A percentile compares a stretch with the other conserved stretches of the same genome.
Evolutionary conservation across 2,329 filamentous ascomycete species (phyloP).

Genomic region (Aureobasidium subglaciale): DNA sequence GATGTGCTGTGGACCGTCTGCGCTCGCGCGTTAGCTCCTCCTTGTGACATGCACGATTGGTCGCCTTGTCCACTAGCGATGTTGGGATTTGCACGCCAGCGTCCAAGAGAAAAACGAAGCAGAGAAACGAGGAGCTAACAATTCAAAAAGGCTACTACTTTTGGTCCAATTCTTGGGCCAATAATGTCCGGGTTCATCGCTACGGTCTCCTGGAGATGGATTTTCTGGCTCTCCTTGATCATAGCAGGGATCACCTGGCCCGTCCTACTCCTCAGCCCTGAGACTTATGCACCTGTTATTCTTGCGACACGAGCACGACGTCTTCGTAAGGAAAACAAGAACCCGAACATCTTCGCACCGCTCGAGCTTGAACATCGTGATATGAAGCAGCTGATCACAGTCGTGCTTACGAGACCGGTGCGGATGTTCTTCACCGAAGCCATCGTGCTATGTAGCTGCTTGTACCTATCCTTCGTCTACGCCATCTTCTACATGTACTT

Average conservation of each 20-base stretch:
- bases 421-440: slow-evolving; percentile 69
- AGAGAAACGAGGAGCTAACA: not conserved
- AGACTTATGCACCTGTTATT: slow-evolving; percentile 41
- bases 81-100: not conserved
- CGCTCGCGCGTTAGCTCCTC: not conserved
- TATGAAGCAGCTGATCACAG: slow-evolving; percentile 53
- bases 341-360: slow-evolving; percentile 49
- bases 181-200: slow-evolving; percentile 58
- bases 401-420: slow-evolving; percentile 64
- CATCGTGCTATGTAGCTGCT: slow-evolving; percentile 64
- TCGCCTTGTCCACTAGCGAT: not conserved
- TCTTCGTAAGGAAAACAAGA: slow-evolving; percentile 50
- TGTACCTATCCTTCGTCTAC: slow-evolving; percentile 59
- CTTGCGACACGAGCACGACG: slow-evolving; percentile 46
- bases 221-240: slow-evolving; percentile 64
- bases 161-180: slow-evolving; percentile 60
- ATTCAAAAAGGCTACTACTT: slow-evolving; percentile 42
- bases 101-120: not conserved
- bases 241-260: slow-evolving; percentile 57
- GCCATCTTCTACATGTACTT: slow-evolving; percentile 67
- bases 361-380: slow-evolving; percentile 56
- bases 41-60: not conserved
- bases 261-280: slow-evolving; percentile 53
- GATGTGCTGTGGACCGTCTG: too few species aligned
- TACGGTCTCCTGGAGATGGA: slow-evolving; percentile 60